Percentiles rank a stretch among this genome's conserved stretches.
Evolutionary conservation across 257 asterid species (phyloP).

Genomic region (Petrea volubilis): DNA sequence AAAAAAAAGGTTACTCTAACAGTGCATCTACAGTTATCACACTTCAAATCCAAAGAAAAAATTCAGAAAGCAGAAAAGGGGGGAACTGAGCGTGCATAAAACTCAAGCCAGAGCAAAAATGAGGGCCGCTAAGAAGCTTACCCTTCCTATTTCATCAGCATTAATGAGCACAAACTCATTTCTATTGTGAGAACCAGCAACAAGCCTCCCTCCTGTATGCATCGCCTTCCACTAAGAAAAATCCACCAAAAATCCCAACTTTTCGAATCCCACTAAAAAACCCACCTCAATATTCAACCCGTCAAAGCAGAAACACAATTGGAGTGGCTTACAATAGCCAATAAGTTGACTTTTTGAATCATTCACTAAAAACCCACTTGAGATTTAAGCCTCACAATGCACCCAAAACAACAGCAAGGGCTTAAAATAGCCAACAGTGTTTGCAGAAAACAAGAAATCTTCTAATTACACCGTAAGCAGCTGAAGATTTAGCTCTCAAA

Average conservation of each 20-base stretch:
- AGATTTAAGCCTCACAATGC: constrained; percentile 7
- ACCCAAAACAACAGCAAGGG: not conserved
- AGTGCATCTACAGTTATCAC: not conserved
- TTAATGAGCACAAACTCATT: constrained; percentile 65
- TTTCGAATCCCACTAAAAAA: constrained; percentile 20
- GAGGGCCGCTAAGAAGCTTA: constrained; percentile 4
- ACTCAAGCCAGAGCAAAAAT: constrained; percentile 18
- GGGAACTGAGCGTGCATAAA: not conserved
- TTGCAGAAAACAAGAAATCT: not conserved
- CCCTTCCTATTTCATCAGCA: constrained; percentile 71
- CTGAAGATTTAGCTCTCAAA: not conserved
- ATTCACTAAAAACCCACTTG: not conserved
- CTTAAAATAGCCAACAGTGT: not conserved
- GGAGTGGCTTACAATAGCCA: not conserved
- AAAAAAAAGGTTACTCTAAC: not conserved
- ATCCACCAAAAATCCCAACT: constrained; percentile 13
- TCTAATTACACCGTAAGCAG: not conserved
- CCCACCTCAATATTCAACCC: constrained; percentile 7
- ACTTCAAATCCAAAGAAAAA: constrained; percentile 5
- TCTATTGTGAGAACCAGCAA: constrained; percentile 71
- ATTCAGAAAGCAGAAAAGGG: not conserved
- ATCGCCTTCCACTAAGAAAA: constrained; percentile 30
- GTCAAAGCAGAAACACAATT: constrained; percentile 3
- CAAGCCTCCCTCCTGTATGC: constrained; percentile 67
- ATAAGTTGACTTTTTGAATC: not conserved